Percentiles rank a stretch among this genome's conserved stretches.
These are phyloP conservation scores for Xylariaceae sp. DNA, from an alignment of 2,329 filamentous ascomycete species.

Conservation along the genomic window DNA sequence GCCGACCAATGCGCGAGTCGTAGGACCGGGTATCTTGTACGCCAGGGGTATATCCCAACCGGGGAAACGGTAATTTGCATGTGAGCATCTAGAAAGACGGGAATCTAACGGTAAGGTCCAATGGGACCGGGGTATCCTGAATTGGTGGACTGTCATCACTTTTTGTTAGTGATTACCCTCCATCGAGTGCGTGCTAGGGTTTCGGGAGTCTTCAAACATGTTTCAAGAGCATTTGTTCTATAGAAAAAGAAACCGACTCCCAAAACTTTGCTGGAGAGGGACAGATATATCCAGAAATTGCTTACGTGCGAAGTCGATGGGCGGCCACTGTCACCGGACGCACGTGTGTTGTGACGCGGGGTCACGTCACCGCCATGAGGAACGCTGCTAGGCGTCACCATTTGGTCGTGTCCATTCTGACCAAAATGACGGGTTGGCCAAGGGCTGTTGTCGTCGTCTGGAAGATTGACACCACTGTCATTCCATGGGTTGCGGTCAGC, in stretches of 20 bases:
- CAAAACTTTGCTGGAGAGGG: too few species aligned
- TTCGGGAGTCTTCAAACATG: too few species aligned
- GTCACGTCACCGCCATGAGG: slow-evolving; percentile 77
- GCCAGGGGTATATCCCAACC: slow-evolving; percentile 65
- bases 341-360: slow-evolving; percentile 77
- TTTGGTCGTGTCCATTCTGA: slow-evolving; percentile 60
- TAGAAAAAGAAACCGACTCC: too few species aligned
- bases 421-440: slow-evolving; percentile 63
- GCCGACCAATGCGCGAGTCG: slow-evolving; percentile 46
- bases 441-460: slow-evolving; percentile 74
- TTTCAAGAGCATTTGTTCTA: too few species aligned
- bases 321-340: slow-evolving; percentile 86
- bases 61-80: slow-evolving; percentile 49
- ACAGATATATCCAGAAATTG: too few species aligned
- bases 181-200: too few species aligned
- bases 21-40: slow-evolving; percentile 52
- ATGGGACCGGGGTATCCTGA: slow-evolving; percentile 94
- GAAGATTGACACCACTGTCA: slow-evolving; percentile 90
- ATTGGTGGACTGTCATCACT: slow-evolving; percentile 62
- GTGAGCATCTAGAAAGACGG: slow-evolving; percentile 44
- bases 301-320: slow-evolving; percentile 79
- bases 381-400: slow-evolving; percentile 55
- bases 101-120: slow-evolving; percentile 83
- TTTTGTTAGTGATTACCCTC: too few species aligned
- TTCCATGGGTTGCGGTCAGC: slow-evolving; percentile 98